phyloP scores from a whole-genome alignment of 1,284 basidiomycete species.

The Cutaneotrichosporon sp. region DNA sequence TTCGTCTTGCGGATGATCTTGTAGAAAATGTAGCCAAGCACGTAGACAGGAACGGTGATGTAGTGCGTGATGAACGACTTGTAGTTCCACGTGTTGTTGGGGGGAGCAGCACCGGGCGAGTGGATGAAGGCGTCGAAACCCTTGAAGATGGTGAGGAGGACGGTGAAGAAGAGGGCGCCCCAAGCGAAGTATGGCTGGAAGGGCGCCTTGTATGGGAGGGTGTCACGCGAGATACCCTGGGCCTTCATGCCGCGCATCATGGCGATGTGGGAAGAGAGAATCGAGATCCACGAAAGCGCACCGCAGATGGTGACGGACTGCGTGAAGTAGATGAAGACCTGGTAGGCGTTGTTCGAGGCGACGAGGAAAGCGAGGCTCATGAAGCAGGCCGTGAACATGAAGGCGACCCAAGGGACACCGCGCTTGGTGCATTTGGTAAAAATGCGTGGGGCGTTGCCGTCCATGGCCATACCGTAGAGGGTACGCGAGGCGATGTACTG shows the following conservation, averaged over 20 bases:
- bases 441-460: conserved; percentile 54
- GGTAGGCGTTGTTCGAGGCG: conserved; percentile 22
- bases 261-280: conserved; percentile 61
- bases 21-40: conserved; percentile 58
- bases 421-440: conserved; percentile 49
- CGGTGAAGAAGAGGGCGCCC: conserved; percentile 58
- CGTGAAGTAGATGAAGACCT: conserved; percentile 66
- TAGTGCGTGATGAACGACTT: conserved; percentile 59
- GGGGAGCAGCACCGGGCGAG: neutral
- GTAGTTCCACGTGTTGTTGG: conserved; percentile 30
- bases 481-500: conserved; percentile 55
- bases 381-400: conserved; percentile 43
- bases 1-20: conserved; percentile 57
- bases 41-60: conserved; percentile 48
- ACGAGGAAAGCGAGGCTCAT: conserved; percentile 44
- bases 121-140: conserved; percentile 59
- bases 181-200: conserved; percentile 37
- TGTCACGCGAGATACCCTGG: conserved; percentile 58
- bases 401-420: conserved; percentile 51
- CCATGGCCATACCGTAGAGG: conserved; percentile 54
- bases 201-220: conserved; percentile 54
- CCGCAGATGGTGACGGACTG: conserved; percentile 65
- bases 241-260: conserved; percentile 64
- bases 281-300: conserved; percentile 66
- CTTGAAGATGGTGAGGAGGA: conserved; percentile 62